Evolutionary conservation across 139 green algal species (phyloP), one percentile per base, ranked within the genome.

Genomic region (Protoeuglena noctilucae): DNA sequence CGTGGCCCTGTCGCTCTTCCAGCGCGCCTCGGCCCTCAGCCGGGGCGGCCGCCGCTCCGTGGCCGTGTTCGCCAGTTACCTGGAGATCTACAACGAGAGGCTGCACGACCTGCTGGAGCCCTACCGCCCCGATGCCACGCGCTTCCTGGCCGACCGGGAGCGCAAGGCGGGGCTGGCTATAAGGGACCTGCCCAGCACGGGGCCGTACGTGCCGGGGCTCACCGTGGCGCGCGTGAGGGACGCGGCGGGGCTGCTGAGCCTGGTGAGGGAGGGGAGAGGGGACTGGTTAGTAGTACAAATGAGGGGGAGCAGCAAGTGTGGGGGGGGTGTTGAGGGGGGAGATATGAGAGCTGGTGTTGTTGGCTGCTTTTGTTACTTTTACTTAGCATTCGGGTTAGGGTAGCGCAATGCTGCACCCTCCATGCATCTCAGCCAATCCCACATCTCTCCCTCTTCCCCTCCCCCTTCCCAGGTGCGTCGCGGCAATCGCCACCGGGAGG

Each of bases 21-120:
- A 54, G 26, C 51, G 54, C 41, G 62, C 56, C 31, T 56, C 65
- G 49, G 24, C 47, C 2, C 54, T 56, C 51, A 31, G 49, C 54
- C 48, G 60, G 28, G 17, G 48, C 16, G 59, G 55, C 46, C 55
- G 51, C 18, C 27, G 28, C 31, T 31, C 49, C 19, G 18, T 29
- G 5, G 41, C 54, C 47, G 52, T 73, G 28, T 40, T 25, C 24
- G 45, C 58, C 45, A 53, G 24, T 7, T 86, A 82, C 61, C 55
- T 86, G 28, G 78, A 86, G 60, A 84, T 86, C 56, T 84, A 86
- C 70, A 84, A 83, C 53, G 73, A 86, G 51, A 63, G 58, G 47
- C 56, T 82, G 23, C 71, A 76, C 53, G 78, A 86, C 53, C 63
- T 86, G 54, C 73, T 86, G 41, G 67, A 84, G 57, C 77, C 77